Evolutionary conservation across 129 eudicot species (phyloP).

Genomic region (Apium graveolens): DNA sequence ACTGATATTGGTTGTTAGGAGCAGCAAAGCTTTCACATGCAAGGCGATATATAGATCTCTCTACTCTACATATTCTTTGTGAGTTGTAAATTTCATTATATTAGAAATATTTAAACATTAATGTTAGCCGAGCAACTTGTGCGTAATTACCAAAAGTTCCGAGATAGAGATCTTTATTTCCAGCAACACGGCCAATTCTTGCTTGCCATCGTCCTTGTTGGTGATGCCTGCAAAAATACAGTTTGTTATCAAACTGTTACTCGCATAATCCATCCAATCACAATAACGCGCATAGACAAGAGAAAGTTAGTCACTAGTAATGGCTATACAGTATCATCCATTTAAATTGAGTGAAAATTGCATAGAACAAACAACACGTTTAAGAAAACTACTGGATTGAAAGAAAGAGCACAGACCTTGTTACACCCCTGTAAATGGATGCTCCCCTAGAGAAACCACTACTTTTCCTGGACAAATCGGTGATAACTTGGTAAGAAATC

Average conservation of each 20-base stretch:
- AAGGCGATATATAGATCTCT: neutral
- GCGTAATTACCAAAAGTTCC: conserved; percentile 68
- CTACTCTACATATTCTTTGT: neutral
- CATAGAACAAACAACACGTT: neutral
- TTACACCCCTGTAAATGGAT: conserved; percentile 85
- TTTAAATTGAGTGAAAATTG: neutral
- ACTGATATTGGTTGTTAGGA: neutral
- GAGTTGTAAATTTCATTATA: neutral
- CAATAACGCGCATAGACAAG: neutral
- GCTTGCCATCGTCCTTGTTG: conserved; percentile 99
- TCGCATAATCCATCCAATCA: neutral
- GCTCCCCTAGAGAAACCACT: conserved; percentile 97
- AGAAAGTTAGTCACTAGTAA: neutral
- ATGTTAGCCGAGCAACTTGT: neutral
- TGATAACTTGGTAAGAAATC: conserved; percentile 5
- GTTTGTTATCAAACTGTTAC: neutral
- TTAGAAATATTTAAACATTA: neutral
- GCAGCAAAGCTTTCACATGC: neutral
- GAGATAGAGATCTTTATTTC: conserved; percentile 86
- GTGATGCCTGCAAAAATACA: conserved; percentile 56
- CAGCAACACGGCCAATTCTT: conserved; percentile 95
- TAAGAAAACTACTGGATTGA: neutral
- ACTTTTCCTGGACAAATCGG: conserved; percentile 50
- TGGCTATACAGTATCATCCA: neutral
- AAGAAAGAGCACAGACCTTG: conserved; percentile 30